A percentile compares a stretch with the other conserved stretches of the same genome.
Evolutionary conservation across 192 early-diverging fungal species (phyloP).

Genomic region (Gaertneriomyces semiglobifer): DNA sequence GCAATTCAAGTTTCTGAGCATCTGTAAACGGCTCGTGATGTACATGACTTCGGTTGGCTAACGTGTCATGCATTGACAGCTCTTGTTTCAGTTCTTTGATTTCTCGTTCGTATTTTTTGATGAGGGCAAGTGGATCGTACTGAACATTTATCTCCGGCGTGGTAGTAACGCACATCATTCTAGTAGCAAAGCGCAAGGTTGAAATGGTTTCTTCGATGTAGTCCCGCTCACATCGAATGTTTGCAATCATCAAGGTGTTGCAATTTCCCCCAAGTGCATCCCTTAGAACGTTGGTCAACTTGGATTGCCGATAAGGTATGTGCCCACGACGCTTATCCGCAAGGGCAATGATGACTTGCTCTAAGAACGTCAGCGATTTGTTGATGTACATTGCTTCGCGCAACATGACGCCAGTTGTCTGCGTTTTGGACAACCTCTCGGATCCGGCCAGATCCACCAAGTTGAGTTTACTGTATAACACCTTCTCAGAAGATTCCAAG

Average conservation of each 20-base stretch:
- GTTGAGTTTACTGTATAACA: slow-evolving; percentile 57
- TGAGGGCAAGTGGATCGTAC: slow-evolving; percentile 58
- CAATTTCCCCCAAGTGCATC: slow-evolving; percentile 63
- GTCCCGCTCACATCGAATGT: slow-evolving; percentile 51
- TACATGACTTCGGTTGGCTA: slow-evolving; percentile 53
- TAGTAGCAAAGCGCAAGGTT: slow-evolving; percentile 59
- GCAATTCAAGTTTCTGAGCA: slow-evolving; percentile 45
- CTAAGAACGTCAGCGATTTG: slow-evolving; percentile 59
- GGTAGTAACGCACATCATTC: slow-evolving; percentile 64
- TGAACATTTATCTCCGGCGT: slow-evolving; percentile 57
- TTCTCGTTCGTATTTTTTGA: slow-evolving; percentile 63
- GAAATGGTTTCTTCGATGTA: slow-evolving; percentile 66
- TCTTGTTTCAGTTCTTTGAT: slow-evolving; percentile 63
- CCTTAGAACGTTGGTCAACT: slow-evolving; percentile 58
- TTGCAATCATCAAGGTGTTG: slow-evolving; percentile 60
- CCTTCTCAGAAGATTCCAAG: slow-evolving; percentile 56
- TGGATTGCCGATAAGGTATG: slow-evolving; percentile 63
- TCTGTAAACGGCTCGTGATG: slow-evolving; percentile 59
- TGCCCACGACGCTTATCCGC: slow-evolving; percentile 57
- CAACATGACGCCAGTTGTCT: slow-evolving; percentile 53
- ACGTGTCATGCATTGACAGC: slow-evolving; percentile 59
- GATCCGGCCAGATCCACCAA: slow-evolving; percentile 60
- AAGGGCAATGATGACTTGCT: slow-evolving; percentile 64
- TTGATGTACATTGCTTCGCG: slow-evolving; percentile 69
- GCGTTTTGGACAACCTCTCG: slow-evolving; percentile 60